Base-by-base conservation (phyloP, 2,329 filamentous ascomycete genomes). In the Monilinia aucupariae region DNA sequence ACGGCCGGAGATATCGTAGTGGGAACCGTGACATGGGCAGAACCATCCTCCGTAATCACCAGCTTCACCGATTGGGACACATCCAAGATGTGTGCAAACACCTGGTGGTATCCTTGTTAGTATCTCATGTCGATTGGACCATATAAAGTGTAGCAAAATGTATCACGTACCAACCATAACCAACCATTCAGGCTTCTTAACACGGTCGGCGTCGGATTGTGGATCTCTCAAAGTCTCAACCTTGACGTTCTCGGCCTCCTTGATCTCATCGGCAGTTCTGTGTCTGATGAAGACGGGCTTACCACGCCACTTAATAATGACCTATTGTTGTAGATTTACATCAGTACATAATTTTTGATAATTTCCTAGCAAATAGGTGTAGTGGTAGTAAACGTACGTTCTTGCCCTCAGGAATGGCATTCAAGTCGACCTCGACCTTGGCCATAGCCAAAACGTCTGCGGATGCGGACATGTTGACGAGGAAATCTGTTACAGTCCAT, bases 281-380 rank as follows among this genome's bases (percentile, higher is more conserved):
- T 99, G 94, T 78, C 94, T 92, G 86, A 99, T 92, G 84, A 99
- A 99, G 78, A 99, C 92, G 78, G 94, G 94, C 90, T 99, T 99
- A 78, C 94, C 94, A 84, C 94, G 90, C 94, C 94, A 99, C 84
- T 99, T 99, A 85, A 99, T 96, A 78, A 99, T 96, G 77, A 99
- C 88, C 89, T 92, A 50, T 66, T 62, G 52, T 47, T 37, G 56
- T 59, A 27, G 53, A 52, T 64, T 65, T 51, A n/a, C 20, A 49
- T 59, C 13, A 59, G 55, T 45, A 34, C 17, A 32, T 15, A 12
- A 12, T 61, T 4, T 34, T n/a, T 47, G 48, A 45, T 48, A 7
- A 45, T 22, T 20, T 22, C 27, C 39, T 50, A 22, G 9, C 2
- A 22, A 13, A 27, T 55, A 32, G 48, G 61, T 32, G 20, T 32